Percentiles rank a stretch among this genome's conserved stretches.
Evolutionary conservation across 2,329 filamentous ascomycete species (phyloP).

Genomic region (Penicillium griseofulvum): DNA sequence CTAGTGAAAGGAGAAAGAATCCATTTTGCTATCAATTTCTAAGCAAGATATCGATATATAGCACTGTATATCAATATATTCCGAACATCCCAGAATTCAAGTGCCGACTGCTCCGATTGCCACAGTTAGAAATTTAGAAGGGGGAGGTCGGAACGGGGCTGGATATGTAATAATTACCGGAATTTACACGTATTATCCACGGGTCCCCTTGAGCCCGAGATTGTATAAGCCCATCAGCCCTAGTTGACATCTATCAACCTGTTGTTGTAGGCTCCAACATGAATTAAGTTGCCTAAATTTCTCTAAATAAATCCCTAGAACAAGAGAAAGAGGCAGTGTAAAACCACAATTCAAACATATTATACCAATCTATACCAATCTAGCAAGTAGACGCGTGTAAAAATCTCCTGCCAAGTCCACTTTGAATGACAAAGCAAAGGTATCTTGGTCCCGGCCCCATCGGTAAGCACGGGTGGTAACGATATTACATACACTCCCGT

Average conservation of each 20-base stretch:
- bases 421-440: conserved; percentile 5
- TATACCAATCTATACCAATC: neutral
- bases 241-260: neutral
- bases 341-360: neutral
- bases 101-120: conserved; percentile 16
- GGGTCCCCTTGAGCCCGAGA: neutral
- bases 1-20: neutral
- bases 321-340: neutral
- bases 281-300: neutral
- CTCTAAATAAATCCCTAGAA: neutral
- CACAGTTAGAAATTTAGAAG: conserved; percentile 23
- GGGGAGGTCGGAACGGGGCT: conserved; percentile 11
- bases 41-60: neutral
- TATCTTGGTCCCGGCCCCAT: neutral
- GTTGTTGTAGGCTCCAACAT: neutral
- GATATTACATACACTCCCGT: neutral
- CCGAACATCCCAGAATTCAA: neutral
- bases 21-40: neutral
- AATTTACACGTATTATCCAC: conserved; percentile 12
- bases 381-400: conserved; percentile 4
- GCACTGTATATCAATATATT: neutral
- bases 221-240: neutral
- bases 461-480: conserved; percentile 6
- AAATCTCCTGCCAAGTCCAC: neutral
- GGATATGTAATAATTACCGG: conserved; percentile 14